These are phyloP conservation scores for Tetraselmis striata DNA, from an alignment of 139 green algal species.

Conservation along the genomic window DNA sequence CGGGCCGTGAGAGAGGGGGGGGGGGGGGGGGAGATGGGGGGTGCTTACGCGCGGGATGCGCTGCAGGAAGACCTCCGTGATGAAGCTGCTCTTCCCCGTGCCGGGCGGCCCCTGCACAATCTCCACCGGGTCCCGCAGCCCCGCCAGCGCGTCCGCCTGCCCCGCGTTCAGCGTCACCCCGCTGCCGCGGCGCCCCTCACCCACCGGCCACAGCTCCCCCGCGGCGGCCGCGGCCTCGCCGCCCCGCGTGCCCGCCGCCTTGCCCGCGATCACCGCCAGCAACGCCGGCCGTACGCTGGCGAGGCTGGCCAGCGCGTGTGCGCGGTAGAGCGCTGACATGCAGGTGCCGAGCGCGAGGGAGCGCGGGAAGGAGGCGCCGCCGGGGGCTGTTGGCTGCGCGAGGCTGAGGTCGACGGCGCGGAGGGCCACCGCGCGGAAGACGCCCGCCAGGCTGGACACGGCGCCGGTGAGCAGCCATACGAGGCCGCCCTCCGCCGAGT, in stretches of 20 bases:
- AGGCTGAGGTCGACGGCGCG: neutral
- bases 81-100: constrained; percentile 15
- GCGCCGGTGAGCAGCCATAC: neutral
- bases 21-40: too few species aligned
- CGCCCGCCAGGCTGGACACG: neutral
- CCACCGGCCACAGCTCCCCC: neutral
- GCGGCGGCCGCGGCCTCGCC: too few species aligned
- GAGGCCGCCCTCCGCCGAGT: neutral
- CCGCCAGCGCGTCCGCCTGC: neutral
- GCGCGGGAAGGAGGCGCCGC: neutral
- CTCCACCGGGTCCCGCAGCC: neutral
- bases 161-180: neutral
- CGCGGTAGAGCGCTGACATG: neutral
- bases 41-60: neutral
- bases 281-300: neutral
- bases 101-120: constrained; percentile 10
- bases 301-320: neutral
- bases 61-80: constrained; percentile 6
- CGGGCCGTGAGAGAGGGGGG: too few species aligned
- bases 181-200: neutral
- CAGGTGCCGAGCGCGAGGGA: neutral
- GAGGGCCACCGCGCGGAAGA: neutral
- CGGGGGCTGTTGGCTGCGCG: neutral
- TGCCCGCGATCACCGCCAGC: neutral
- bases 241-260: too few species aligned